Conservation (phyloP, 2,329 filamentous ascomycete species). For the Ophiostoma perfectum region DNA sequence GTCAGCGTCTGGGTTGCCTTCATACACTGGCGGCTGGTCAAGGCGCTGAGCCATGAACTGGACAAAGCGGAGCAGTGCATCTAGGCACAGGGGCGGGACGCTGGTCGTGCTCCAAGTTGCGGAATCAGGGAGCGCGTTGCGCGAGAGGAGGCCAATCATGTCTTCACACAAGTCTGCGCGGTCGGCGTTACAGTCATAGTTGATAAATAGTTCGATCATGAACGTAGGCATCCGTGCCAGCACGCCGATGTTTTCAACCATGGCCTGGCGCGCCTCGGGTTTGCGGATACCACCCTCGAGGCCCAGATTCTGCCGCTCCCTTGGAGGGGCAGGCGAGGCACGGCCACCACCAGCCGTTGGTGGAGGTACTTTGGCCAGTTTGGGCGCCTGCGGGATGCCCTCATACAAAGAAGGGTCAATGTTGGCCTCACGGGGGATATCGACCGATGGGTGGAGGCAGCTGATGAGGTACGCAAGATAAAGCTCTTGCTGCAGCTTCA, state of each 20-base stretch:
- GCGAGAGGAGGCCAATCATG: constrained; percentile 83
- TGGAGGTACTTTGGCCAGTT: constrained; percentile 70
- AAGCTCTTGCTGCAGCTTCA: constrained; percentile 94
- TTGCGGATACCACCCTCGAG: constrained; percentile 87
- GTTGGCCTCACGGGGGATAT: constrained; percentile 82
- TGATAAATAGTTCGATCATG: constrained; percentile 92
- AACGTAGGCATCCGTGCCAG: constrained; percentile 89
- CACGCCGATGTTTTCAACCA: constrained; percentile 94
- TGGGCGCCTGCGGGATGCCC: constrained; percentile 86
- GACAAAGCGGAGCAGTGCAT: constrained; percentile 83
- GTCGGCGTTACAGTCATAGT: constrained; percentile 95
- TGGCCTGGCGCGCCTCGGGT: constrained; percentile 91
- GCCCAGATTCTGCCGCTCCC: constrained; percentile 86
- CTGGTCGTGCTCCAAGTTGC: constrained; percentile 99
- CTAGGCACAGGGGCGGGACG: constrained; percentile 88
- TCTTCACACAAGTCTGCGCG: constrained; percentile 90
- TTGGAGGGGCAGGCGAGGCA: constrained; percentile 83
- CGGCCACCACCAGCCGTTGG: constrained; percentile 67
- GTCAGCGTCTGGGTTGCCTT: constrained; percentile 61
- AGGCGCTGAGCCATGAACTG: constrained; percentile 87
- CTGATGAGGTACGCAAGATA: constrained; percentile 92
- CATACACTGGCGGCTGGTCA: constrained; percentile 59
- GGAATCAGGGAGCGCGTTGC: constrained; percentile 93
- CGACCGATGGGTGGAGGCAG: constrained; percentile 87
- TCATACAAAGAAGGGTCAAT: constrained; percentile 91